Evolutionary conservation across 169 alveolate genomes (phyloP), one percentile per base, ranked within the genome.

Genomic region (Fabrea salina): DNA sequence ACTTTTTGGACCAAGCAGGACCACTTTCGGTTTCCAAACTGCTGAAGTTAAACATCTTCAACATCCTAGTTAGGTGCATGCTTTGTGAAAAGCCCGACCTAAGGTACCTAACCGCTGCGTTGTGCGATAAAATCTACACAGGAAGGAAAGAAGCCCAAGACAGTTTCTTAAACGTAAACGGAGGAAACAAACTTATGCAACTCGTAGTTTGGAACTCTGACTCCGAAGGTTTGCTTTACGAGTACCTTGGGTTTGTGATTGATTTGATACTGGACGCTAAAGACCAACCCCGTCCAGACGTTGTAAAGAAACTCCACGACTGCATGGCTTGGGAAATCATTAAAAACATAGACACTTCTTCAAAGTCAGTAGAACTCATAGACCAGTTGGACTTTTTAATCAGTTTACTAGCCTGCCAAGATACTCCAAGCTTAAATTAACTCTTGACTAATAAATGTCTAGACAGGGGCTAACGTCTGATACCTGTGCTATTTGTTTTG

Each of bases 151-250:
- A 64, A 7, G 75, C 75, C 1, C 50, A 64, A n/a, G 37, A 39
- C 19, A 37, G 37, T 19, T 64, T 64, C 41, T 22, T 64, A 22
- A 33, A 64, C 19, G 35, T 32, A 35, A 33, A 64, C 19, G 75
- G 75, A 3, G 75, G 54, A 33, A 41, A 16, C 25, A 19, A 64
- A 40, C 39, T 64, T 16, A 35, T 64, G 6, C 75, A 64, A 33
- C 50, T 22, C 19, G 41, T 64, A 3, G 32, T 35, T 32, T 64
- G 75, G 75, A 64, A 56, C 75, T 64, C 75, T 1, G 75, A 64
- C 16, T 19, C 35, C n/a, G 75, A 64, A 19, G 54, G 19, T 2
- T 30, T 64, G n/a, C 75, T 64, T 16, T 19, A n/a, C 8, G 27
- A 19, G 19, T 64, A 39, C 7, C n/a, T 64, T 5, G 75, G 37